A percentile compares a stretch with the other conserved stretches of the same genome.
Conservation (phyloP, 129 eudicot species). For the Helichrysum umbraculigerum region DNA sequence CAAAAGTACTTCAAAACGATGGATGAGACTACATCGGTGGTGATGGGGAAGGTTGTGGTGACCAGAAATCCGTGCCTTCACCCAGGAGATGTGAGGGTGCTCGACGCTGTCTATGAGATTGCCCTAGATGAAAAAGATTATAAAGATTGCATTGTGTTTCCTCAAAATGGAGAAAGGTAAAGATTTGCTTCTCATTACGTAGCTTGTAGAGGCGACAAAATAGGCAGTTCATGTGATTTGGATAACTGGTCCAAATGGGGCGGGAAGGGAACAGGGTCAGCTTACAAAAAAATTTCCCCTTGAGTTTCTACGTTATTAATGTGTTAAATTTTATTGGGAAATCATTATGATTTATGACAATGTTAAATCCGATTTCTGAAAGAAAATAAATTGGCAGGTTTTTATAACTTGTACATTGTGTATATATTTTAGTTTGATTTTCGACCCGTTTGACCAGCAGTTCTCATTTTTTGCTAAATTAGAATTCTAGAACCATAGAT, state of each 20-base stretch:
- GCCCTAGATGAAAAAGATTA: constrained; percentile 53
- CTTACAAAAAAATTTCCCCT: not conserved
- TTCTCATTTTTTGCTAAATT: not conserved
- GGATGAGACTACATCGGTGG: constrained; percentile 57
- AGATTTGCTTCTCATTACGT: not conserved
- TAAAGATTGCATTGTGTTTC: constrained; percentile 78
- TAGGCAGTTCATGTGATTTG: not conserved
- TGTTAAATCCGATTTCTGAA: not conserved
- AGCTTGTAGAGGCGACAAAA: constrained; percentile 2
- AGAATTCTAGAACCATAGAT: not conserved
- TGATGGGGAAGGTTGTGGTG: constrained; percentile 83
- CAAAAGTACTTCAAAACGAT: constrained; percentile 51
- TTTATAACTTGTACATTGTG: not conserved
- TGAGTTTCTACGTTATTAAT: not conserved
- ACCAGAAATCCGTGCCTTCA: constrained; percentile 94
- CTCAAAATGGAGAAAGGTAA: constrained; percentile 90
- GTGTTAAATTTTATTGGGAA: not conserved
- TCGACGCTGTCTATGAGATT: constrained; percentile 76
- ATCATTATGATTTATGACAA: not conserved
- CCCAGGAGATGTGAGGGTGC: constrained; percentile 94
- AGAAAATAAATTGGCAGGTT: not conserved
- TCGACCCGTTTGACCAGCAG: not conserved
- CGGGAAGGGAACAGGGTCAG: not conserved
- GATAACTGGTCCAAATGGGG: not conserved
- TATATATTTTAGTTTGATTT: not conserved